Base-by-base conservation (phyloP, 2,329 filamentous ascomycete species). In the Alternaria ethzedia region DNA sequence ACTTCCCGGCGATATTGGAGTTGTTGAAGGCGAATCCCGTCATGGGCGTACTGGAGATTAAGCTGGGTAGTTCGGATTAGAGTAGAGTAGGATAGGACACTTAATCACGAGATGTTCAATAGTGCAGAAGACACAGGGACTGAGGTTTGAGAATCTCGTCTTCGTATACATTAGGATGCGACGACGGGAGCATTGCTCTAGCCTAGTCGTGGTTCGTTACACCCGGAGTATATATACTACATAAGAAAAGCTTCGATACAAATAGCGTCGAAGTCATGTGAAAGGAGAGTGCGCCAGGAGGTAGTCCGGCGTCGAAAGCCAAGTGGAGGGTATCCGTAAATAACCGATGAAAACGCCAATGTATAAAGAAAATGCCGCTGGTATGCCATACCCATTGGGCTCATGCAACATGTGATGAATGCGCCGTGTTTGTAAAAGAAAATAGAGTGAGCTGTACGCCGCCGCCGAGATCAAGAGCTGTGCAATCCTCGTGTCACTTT, bases 301-400 rank as follows among this genome's bases (percentile, higher is more conserved):
- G 30, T 41, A 41, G 54, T 32, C 46, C 21, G 54, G 49, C 26
- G 41, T 58, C 43, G 25, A 54, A 52, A 62, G 45, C 64, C 46
- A 75, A 72, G 74, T 70, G 74, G 73, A 77, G 75, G 75, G 74
- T 77, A 78, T 77, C 69, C 74, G 69, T 70, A 46, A 69, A 45
- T 50, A 59, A 59, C 45, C 21, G 59, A 52, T 64, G 52, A 63
- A 59, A 61, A 72, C 70, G 70, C 73, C 71, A 21, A 47, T 60
- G 41, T 59, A 2, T 68, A 43, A 57, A 41, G 44, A 43, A 32
- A 7, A 57, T 57, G 28, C 28, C 11, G 49, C 41, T 30, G 25
- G 44, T 58, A 36, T 49, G 23, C 50, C 25, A 44, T 50, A 21
- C 54, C 59, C 17, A 23, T 51, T 47, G 17, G 26, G 21, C 12